A percentile compares a stretch with the other conserved stretches of the same genome.
Conservation (phyloP, 2,329 filamentous ascomycete genomes). For the Trichothecium roseum region DNA sequence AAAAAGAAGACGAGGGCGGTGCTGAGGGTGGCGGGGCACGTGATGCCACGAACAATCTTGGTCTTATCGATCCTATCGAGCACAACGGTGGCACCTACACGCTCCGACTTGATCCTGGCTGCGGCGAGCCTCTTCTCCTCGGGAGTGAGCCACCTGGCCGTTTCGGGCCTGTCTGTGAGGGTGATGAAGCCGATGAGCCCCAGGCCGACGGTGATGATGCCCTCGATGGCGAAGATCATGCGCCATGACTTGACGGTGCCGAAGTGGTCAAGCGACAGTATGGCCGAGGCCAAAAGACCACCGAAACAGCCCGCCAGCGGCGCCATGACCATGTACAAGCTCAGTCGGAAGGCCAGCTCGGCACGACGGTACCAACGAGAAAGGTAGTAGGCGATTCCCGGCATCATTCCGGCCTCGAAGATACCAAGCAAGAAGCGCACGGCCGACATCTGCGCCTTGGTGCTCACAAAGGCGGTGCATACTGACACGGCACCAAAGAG, state of each 20-base stretch:
- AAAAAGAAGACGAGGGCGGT: conserved; percentile 51
- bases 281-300: conserved; percentile 53
- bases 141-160: conserved; percentile 53
- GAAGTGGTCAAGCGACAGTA: conserved; percentile 50
- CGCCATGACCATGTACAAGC: conserved; percentile 61
- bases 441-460: conserved; percentile 38
- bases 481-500: conserved; percentile 55
- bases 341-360: conserved; percentile 57
- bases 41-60: conserved; percentile 52
- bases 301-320: conserved; percentile 63
- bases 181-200: conserved; percentile 52
- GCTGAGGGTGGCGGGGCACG: conserved; percentile 48
- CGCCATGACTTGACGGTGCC: conserved; percentile 48
- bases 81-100: conserved; percentile 49
- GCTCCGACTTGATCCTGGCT: conserved; percentile 58
- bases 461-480: conserved; percentile 53
- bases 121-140: conserved; percentile 59
- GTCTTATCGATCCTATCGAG: conserved; percentile 50
- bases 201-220: conserved; percentile 44
- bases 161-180: conserved; percentile 58
- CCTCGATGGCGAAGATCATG: conserved; percentile 63
- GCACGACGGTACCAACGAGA: conserved; percentile 61
- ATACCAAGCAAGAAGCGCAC: conserved; percentile 59
- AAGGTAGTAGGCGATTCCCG: conserved; percentile 65
- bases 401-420: conserved; percentile 66